Evolutionary conservation across 2,329 filamentous ascomycete genomes (phyloP).

Genomic region (Aureobasidium subglaciale): DNA sequence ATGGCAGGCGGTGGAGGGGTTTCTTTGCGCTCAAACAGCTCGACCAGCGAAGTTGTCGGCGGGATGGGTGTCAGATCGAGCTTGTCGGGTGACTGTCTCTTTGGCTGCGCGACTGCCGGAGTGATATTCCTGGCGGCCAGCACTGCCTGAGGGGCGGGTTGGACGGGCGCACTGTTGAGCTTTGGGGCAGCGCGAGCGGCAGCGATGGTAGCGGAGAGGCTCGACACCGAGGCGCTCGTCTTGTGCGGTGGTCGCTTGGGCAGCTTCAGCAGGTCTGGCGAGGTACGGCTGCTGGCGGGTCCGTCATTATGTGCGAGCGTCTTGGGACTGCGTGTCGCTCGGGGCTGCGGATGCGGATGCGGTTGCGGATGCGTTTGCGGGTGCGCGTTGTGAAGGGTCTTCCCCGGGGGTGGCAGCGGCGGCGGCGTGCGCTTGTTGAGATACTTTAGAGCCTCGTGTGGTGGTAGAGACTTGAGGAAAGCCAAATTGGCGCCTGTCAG

Average conservation of each 20-base stretch:
- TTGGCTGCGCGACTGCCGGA: not conserved
- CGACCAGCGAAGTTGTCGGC: constrained; percentile 58
- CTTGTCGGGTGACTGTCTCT: not conserved
- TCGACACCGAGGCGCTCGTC: constrained; percentile 21
- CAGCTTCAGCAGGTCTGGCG: not conserved
- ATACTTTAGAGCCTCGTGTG: constrained; percentile 10
- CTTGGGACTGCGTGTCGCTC: not conserved
- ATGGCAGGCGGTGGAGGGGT: constrained; percentile 13
- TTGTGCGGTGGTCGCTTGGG: not conserved
- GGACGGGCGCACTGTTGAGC: not conserved
- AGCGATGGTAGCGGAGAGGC: constrained; percentile 25
- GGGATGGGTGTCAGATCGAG: constrained; percentile 53
- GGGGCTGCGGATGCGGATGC: too few relatives aligned
- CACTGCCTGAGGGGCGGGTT: not conserved
- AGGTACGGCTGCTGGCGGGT: constrained; percentile 3
- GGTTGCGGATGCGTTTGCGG: too few relatives aligned
- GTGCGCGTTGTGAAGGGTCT: not conserved
- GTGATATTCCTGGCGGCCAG: not conserved
- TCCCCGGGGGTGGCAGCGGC: not conserved
- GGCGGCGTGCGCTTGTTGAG: constrained; percentile 5
- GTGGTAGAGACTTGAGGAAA: constrained; percentile 36
- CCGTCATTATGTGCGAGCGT: not conserved
- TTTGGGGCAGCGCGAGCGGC: constrained; percentile 20
- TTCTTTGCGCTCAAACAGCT: constrained; percentile 56
- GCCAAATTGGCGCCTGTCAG: constrained; percentile 43